Percentiles rank a stretch among this genome's conserved stretches.
Conservation (phyloP, 2,329 filamentous ascomycete species). For the Canariomyces notabilis region DNA sequence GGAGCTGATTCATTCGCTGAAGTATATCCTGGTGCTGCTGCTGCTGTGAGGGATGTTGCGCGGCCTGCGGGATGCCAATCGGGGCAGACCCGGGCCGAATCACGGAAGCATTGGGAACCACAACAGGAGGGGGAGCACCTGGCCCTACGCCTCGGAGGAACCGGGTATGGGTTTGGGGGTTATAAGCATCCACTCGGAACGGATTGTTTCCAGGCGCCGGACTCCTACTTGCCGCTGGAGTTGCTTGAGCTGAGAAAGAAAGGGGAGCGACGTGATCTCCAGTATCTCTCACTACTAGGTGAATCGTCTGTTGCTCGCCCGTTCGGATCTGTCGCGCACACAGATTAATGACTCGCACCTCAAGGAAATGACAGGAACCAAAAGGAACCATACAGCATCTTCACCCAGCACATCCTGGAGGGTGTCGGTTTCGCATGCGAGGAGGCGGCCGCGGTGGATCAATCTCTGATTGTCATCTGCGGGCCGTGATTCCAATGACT, state of each 20-base stretch:
- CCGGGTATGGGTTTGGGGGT: too few relatives aligned
- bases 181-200: slow-evolving; percentile 13
- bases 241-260: slow-evolving; percentile 22
- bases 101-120: slow-evolving; percentile 1
- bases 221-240: slow-evolving; percentile 21
- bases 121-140: not conserved
- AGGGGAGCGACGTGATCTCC: slow-evolving; percentile 23
- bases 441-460: slow-evolving; percentile 55
- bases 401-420: slow-evolving; percentile 53
- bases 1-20: slow-evolving; percentile 39
- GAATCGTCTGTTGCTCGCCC: slow-evolving; percentile 46
- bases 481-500: slow-evolving; percentile 45
- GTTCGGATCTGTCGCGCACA: slow-evolving; percentile 35
- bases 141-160: too few relatives aligned
- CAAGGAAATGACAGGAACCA: not conserved
- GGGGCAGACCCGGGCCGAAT: slow-evolving; percentile 10
- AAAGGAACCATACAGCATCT: slow-evolving; percentile 40
- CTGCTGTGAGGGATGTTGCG: slow-evolving; percentile 7
- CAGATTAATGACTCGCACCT: not conserved
- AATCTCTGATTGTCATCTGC: slow-evolving; percentile 52
- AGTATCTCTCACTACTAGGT: slow-evolving; percentile 46
- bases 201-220: slow-evolving; percentile 26
- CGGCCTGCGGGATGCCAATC: not conserved
- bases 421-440: slow-evolving; percentile 50
- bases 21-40: slow-evolving; percentile 17